phyloP scores from a whole-genome alignment of 2,329 filamentous ascomycete species.

The Magnaporthales sp. region DNA sequence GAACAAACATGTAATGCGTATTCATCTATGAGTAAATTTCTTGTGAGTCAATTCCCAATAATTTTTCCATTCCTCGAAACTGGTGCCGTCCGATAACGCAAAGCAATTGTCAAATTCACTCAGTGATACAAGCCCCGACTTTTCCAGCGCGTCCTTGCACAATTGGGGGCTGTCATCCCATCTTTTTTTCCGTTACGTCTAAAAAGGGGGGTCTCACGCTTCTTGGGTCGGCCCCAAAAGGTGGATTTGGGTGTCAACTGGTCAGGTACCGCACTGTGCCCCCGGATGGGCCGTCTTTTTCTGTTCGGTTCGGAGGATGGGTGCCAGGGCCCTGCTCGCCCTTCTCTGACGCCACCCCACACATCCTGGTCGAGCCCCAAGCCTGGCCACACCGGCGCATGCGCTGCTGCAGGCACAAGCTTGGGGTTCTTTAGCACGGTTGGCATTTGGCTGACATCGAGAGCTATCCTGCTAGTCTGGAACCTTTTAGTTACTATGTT shows the following conservation, averaged over 20 bases:
- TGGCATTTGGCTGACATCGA: neutral
- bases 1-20: neutral
- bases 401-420: neutral
- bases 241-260: neutral
- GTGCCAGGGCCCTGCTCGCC: neutral
- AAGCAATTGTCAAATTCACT: neutral
- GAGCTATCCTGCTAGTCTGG: neutral
- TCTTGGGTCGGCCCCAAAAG: neutral
- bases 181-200: neutral
- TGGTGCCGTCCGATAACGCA: neutral
- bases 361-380: neutral
- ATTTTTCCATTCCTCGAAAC: neutral
- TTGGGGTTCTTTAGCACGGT: neutral
- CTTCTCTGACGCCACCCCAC: constrained; percentile 1
- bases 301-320: neutral
- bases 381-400: neutral
- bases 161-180: neutral
- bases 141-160: neutral
- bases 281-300: neutral
- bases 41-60: neutral
- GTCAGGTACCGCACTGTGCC: constrained; percentile 5
- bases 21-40: neutral
- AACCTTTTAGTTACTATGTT: neutral
- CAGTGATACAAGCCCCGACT: neutral
- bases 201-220: neutral